Conservation (phyloP, 2,329 filamentous ascomycete genomes). For the Talaromyces islandicus region DNA sequence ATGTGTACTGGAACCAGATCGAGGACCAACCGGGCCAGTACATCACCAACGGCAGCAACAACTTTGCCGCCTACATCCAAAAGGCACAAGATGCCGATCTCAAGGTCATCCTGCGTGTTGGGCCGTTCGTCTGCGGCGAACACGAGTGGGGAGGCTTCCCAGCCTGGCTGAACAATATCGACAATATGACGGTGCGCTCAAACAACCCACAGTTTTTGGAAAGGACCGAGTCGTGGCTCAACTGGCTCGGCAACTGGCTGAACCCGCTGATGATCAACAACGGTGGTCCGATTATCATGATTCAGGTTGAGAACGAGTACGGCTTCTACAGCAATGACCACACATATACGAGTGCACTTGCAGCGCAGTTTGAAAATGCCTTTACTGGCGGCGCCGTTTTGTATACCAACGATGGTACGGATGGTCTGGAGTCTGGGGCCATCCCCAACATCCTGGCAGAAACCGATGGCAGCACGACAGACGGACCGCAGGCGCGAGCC, state of each 20-base stretch:
- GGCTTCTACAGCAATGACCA: slow-evolving; percentile 45
- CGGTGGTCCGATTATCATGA: slow-evolving; percentile 46
- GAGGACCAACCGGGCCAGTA: slow-evolving; percentile 38
- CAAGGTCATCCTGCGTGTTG: slow-evolving; percentile 42
- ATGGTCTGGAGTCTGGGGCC: slow-evolving; percentile 39
- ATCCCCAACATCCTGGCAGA: slow-evolving; percentile 42
- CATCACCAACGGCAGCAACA: slow-evolving; percentile 35
- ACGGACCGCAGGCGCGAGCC: not conserved
- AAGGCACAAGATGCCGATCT: slow-evolving; percentile 44
- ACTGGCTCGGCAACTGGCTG: slow-evolving; percentile 24
- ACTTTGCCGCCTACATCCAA: slow-evolving; percentile 45
- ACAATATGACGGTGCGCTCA: slow-evolving; percentile 37
- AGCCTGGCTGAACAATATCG: slow-evolving; percentile 39
- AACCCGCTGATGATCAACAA: slow-evolving; percentile 31
- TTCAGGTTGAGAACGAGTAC: slow-evolving; percentile 49
- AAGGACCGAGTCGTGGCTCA: slow-evolving; percentile 33
- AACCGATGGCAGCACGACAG: slow-evolving; percentile 36
- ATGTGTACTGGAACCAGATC: slow-evolving; percentile 48
- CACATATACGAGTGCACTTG: slow-evolving; percentile 37
- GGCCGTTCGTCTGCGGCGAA: slow-evolving; percentile 47
- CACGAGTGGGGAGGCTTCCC: slow-evolving; percentile 47
- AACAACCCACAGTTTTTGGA: slow-evolving; percentile 37
- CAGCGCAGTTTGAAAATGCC: slow-evolving; percentile 35
- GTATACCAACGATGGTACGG: slow-evolving; percentile 47
- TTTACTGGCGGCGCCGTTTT: slow-evolving; percentile 15